Conservation (phyloP, 177 flowering plant species). For the Vitis hybrid region DNA sequence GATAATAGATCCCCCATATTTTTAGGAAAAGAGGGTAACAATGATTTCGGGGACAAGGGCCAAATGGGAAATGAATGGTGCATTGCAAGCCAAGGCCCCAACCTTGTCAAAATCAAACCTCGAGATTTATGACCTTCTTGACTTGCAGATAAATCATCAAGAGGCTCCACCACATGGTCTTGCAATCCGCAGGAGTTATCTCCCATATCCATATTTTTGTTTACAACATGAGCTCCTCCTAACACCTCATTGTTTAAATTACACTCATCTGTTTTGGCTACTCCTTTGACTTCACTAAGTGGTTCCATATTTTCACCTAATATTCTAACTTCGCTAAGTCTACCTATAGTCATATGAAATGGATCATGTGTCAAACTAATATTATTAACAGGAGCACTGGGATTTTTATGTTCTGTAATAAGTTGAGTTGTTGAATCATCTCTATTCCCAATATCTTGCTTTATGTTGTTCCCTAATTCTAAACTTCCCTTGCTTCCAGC, state of each 20-base stretch:
- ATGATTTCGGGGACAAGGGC: constrained; percentile 28
- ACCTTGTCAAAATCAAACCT: constrained; percentile 19
- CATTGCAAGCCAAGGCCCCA: constrained; percentile 29
- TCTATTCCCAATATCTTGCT: constrained; percentile 10
- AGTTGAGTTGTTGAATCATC: constrained; percentile 17
- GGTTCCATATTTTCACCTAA: constrained; percentile 20
- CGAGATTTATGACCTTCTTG: constrained; percentile 24
- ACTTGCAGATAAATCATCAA: constrained; percentile 24
- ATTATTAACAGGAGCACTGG: constrained; percentile 5
- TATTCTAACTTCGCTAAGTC: constrained; percentile 18
- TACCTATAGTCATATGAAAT: constrained; percentile 28
- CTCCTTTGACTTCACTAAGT: constrained; percentile 14
- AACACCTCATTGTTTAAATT: constrained; percentile 13
- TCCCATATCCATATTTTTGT: constrained; percentile 13
- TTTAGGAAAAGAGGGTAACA: constrained; percentile 25
- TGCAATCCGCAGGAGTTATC: constrained; percentile 13
- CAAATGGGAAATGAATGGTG: constrained; percentile 23
- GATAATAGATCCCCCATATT: constrained; percentile 33
- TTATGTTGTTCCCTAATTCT: constrained; percentile 12
- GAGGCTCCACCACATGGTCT: constrained; percentile 22
- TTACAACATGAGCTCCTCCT: constrained; percentile 17
- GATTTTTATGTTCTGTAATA: constrained; percentile 13
- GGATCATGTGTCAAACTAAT: constrained; percentile 31
- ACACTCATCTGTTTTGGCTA: constrained; percentile 8
- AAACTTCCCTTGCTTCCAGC: constrained; percentile 11